These are phyloP conservation scores for Scortechinia acanthostroma DNA, from an alignment of 2,329 filamentous ascomycete species.

Conservation along the genomic window DNA sequence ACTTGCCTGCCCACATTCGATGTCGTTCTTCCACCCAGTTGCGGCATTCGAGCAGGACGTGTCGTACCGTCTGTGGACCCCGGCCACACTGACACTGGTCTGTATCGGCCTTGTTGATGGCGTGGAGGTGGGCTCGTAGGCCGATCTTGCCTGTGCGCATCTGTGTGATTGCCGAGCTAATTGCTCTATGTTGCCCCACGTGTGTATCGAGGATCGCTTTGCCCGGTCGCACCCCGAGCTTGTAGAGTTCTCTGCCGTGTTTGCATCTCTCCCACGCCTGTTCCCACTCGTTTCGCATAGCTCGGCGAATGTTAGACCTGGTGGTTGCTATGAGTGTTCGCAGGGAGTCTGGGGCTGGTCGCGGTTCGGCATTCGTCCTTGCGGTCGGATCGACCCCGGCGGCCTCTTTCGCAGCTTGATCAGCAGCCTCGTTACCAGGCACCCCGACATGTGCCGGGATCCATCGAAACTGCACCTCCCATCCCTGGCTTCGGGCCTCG, in stretches of 20 bases:
- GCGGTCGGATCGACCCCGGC: too few relatives aligned
- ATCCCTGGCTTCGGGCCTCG: not conserved
- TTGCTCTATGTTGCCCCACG: too few relatives aligned
- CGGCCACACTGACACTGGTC: not conserved
- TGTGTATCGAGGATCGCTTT: not conserved
- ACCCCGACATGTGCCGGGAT: slow-evolving; percentile 8
- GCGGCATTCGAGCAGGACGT: too few relatives aligned
- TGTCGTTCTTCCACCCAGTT: too few relatives aligned
- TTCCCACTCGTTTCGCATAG: not conserved
- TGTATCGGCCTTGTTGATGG: not conserved
- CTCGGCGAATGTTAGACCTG: not conserved
- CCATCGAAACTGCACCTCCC: slow-evolving; percentile 7
- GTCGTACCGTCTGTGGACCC: not conserved
- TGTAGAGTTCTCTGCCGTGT: too few relatives aligned
- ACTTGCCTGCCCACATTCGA: too few relatives aligned
- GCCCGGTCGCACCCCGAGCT: not conserved
- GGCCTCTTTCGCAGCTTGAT: slow-evolving; percentile 8
- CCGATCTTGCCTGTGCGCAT: not conserved
- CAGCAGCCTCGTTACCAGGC: slow-evolving; percentile 8
- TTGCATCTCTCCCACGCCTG: not conserved
- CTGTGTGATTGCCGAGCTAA: not conserved
- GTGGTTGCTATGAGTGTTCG: not conserved
- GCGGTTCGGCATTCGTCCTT: too few relatives aligned
- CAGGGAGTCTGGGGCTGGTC: too few relatives aligned
- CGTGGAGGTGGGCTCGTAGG: not conserved